phyloP scores from a whole-genome alignment of 257 asterid genomes.

The Solanum pimpinellifolium region DNA sequence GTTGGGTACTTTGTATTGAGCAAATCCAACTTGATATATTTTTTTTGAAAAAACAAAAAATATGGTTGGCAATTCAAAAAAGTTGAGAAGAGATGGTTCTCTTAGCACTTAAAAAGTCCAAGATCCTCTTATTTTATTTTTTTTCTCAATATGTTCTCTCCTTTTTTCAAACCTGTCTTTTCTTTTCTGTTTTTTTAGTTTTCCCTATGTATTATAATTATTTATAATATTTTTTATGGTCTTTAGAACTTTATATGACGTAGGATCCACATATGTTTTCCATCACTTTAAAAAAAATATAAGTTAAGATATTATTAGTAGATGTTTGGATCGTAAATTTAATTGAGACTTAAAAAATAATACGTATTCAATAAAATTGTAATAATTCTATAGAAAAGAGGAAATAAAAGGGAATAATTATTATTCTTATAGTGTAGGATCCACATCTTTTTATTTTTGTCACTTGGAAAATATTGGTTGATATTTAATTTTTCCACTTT shows the following conservation, averaged over 20 bases:
- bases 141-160: not conserved
- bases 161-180: not conserved
- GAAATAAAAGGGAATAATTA: not conserved
- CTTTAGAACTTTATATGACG: not conserved
- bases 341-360: not conserved
- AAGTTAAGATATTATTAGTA: not conserved
- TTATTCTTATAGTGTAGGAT: not conserved
- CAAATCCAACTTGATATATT: not conserved
- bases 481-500: not conserved
- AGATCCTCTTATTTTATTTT: not conserved
- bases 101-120: slow-evolving; percentile 13
- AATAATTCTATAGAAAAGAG: not conserved
- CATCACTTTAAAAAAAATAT: not conserved
- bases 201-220: not conserved
- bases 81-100: slow-evolving; percentile 14
- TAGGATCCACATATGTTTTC: not conserved
- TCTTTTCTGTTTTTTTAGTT: not conserved
- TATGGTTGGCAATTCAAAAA: slow-evolving; percentile 13
- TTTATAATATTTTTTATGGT: not conserved
- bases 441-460: not conserved
- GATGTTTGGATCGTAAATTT: not conserved
- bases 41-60: not conserved
- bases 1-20: slow-evolving; percentile 15
- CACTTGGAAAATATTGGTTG: not conserved
- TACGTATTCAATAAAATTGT: not conserved